Evolutionary conservation across 192 early-diverging fungal species (phyloP), one percentile per base, ranked within the genome.

Genomic region (Oehlia diaphana): DNA sequence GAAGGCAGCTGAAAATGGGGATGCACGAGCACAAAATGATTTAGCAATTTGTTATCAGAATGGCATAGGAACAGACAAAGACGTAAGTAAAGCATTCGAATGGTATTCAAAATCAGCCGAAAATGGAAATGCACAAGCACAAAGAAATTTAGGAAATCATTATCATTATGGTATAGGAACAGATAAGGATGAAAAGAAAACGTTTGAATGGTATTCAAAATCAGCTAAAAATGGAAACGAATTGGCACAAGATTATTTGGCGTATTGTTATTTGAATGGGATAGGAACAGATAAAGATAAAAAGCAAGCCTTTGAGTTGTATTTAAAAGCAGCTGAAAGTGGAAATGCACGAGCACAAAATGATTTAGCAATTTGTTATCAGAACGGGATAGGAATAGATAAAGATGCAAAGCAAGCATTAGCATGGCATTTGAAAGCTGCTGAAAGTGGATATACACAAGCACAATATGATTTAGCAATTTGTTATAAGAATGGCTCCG

Each of bases 341-440:
- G 93, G 93, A 23, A 92, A 94, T 79, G 89, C 92, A 9, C 84
- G 93, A 12, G 95, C 93, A 16, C 92, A 94, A 62, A 95, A 93
- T 80, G 90, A 92, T 64, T 87, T 96, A 21, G 95, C 93, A 21
- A 92, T 91, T 79, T 86, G 94, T 63, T 95, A 91, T 78, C 93
- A 95, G 77, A 92, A 95, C 86, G 94, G 94, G 7, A 84, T 92
- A 23, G 94, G 94, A 0, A 73, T 87, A 7, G 80, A 85, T n/a
- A 83, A 84, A 66, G 86, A 92, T 68, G 77, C 84, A 10, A 50
- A 68, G 58, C 71, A 87, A 72, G 92, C 88, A n/a, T 83, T 89
- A 14, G 81, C 84, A 62, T 92, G 90, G 91, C 93, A 90, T 68
- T 77, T 79, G 19, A 80, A 86, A 72, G 90, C 92, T 2, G 92